These are phyloP conservation scores for Boletus reticuloceps DNA, from an alignment of 768 basidiomycete genomes.

Conservation along the genomic window DNA sequence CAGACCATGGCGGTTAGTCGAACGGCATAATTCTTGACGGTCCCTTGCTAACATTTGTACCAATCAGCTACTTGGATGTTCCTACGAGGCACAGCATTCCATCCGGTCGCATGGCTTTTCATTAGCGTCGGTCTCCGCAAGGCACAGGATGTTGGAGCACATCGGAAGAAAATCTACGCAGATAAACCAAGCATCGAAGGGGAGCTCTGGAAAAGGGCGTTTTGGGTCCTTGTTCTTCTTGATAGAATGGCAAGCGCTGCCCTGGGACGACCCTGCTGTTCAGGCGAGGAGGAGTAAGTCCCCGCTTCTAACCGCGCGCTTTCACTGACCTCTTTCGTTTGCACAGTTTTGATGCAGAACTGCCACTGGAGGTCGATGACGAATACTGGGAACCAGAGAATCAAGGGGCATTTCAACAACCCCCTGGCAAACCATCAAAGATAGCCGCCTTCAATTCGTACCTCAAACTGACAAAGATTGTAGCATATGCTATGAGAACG, in stretches of 20 bases:
- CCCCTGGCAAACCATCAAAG: slow-evolving; percentile 52
- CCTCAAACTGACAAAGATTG: slow-evolving; percentile 65
- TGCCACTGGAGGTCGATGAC: slow-evolving; percentile 81
- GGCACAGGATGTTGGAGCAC: slow-evolving; percentile 75
- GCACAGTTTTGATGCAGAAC: slow-evolving; percentile 76
- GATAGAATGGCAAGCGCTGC: slow-evolving; percentile 55
- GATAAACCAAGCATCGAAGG: slow-evolving; percentile 48
- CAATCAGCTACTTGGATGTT: slow-evolving; percentile 53
- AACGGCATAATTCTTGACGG: not conserved
- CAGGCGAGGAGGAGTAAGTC: slow-evolving; percentile 66
- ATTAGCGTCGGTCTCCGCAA: slow-evolving; percentile 56
- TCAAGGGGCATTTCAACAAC: slow-evolving; percentile 64
- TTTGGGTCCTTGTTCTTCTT: slow-evolving; percentile 65
- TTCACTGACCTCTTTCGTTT: slow-evolving; percentile 11
- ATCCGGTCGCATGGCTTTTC: slow-evolving; percentile 53
- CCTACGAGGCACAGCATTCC: slow-evolving; percentile 46
- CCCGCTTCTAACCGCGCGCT: not conserved
- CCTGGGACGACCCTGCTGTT: slow-evolving; percentile 54
- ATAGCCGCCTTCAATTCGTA: slow-evolving; percentile 62
- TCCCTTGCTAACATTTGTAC: slow-evolving; percentile 6
- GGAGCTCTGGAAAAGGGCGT: slow-evolving; percentile 77
- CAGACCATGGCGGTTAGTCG: slow-evolving; percentile 51
- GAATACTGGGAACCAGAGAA: slow-evolving; percentile 67
- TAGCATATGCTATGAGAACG: slow-evolving; percentile 66
- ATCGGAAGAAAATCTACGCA: slow-evolving; percentile 59